These are phyloP conservation scores for Colletotrichum trifolii DNA, from an alignment of 2,329 filamentous ascomycete species.

Conservation along the genomic window DNA sequence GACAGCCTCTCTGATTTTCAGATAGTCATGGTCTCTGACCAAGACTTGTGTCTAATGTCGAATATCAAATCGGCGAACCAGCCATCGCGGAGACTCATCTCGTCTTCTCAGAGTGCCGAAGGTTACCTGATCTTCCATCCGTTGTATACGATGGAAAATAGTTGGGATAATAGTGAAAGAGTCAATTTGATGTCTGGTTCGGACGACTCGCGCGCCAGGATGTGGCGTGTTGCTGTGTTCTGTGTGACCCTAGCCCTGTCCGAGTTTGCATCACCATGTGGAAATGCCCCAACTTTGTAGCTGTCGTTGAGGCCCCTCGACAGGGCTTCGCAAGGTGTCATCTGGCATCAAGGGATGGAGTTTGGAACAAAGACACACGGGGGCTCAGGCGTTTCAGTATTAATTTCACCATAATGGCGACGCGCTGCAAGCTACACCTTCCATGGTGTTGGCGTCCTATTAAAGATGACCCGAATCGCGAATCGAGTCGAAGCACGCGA, in stretches of 20 bases:
- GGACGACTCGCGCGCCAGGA: conserved; percentile 24
- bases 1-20: background rate
- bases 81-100: background rate
- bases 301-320: background rate
- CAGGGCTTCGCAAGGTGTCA: no score
- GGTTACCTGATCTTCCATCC: no score
- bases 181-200: conserved; percentile 5
- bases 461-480: conserved; percentile 3
- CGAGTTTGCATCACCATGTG: background rate
- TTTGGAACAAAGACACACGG: conserved; percentile 10
- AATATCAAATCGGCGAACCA: no score
- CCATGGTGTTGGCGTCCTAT: conserved; percentile 28
- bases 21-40: no score
- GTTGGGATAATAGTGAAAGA: background rate
- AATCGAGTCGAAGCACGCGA: conserved; percentile 1
- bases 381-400: conserved; percentile 11
- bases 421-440: background rate
- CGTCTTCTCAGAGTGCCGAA: background rate
- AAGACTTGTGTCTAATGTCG: no score
- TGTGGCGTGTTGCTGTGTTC: conserved; percentile 12
- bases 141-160: no score
- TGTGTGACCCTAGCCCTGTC: conserved; percentile 18
- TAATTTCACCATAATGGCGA: conserved; percentile 1
- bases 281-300: background rate
- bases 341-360: background rate